Evolutionary conservation across 2,329 filamentous ascomycete genomes (phyloP).

Genomic region (Aspergillus sp.): DNA sequence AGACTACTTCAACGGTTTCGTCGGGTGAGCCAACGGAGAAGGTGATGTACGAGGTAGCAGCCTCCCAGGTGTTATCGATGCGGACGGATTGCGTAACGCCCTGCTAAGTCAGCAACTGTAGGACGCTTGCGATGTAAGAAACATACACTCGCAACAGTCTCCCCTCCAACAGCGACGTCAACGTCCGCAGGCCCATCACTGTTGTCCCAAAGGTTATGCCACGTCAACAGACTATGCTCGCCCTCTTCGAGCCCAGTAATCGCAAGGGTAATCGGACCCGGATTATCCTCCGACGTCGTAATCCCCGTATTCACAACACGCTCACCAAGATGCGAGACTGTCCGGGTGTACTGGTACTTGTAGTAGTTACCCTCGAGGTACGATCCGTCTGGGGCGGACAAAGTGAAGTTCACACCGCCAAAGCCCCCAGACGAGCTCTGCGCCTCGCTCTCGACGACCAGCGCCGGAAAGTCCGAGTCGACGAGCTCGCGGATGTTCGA

Average conservation of each 20-base stretch:
- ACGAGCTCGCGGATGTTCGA: constrained; percentile 9
- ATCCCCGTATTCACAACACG: constrained; percentile 18
- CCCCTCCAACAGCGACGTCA: constrained; percentile 4
- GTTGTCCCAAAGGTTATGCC: constrained; percentile 17
- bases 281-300: constrained; percentile 7
- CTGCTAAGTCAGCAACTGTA: background rate
- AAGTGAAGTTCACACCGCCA: background rate
- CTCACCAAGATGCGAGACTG: constrained; percentile 16
- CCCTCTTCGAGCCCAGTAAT: constrained; percentile 10
- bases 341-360: constrained; percentile 17
- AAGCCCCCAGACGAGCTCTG: constrained; percentile 2
- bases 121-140: background rate
- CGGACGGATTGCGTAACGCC: constrained; percentile 6
- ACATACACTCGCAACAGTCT: constrained; percentile 12
- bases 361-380: constrained; percentile 17
- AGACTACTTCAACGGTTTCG: constrained; percentile 8
- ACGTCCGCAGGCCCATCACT: background rate
- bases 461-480: constrained; percentile 13
- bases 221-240: constrained; percentile 14
- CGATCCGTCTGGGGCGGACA: constrained; percentile 9
- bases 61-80: constrained; percentile 18
- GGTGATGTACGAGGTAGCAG: constrained; percentile 13
- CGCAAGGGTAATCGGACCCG: constrained; percentile 6
- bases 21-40: constrained; percentile 5
- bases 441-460: constrained; percentile 10